Evolutionary conservation across 108 stramenopile species (phyloP).

Genomic region (Mediolabrus comicus): DNA sequence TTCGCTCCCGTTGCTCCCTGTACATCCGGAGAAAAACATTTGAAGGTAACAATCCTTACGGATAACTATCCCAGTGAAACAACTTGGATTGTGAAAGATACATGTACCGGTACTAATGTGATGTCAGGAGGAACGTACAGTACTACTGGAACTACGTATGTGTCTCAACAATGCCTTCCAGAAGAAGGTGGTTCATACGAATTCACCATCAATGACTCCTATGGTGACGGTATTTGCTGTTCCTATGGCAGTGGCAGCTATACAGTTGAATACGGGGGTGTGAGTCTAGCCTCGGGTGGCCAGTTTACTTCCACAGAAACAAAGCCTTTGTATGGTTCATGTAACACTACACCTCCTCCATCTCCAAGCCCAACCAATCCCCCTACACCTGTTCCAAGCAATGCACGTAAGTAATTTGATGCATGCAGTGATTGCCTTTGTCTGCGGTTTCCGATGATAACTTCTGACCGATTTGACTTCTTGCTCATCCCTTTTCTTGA

Average conservation of each 20-base stretch:
- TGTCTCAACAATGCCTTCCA: background rate
- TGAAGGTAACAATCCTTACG: background rate
- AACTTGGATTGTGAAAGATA: background rate
- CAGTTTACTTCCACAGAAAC: slow-evolving; percentile 12
- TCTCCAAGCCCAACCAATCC: too few relatives aligned
- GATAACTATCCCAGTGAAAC: slow-evolving; percentile 7
- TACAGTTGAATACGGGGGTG: slow-evolving; percentile 6
- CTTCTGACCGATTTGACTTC: too few relatives aligned
- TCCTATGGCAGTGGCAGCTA: slow-evolving; percentile 24
- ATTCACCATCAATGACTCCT: slow-evolving; percentile 16
- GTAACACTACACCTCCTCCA: too few relatives aligned
- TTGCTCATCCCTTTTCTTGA: too few relatives aligned
- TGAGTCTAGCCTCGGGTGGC: slow-evolving; percentile 4
- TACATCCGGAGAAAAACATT: background rate
- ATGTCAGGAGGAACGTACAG: background rate
- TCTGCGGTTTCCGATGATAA: too few relatives aligned
- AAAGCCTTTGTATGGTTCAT: background rate
- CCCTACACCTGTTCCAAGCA: too few relatives aligned
- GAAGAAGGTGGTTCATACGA: background rate
- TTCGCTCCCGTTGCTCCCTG: too few relatives aligned
- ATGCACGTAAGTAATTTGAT: too few relatives aligned
- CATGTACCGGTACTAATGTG: background rate
- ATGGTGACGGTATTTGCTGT: slow-evolving; percentile 43
- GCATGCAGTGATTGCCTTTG: too few relatives aligned
- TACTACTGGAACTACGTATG: background rate